Conservation (phyloP, 1,284 basidiomycete species). For the Termitomyces sp. region DNA sequence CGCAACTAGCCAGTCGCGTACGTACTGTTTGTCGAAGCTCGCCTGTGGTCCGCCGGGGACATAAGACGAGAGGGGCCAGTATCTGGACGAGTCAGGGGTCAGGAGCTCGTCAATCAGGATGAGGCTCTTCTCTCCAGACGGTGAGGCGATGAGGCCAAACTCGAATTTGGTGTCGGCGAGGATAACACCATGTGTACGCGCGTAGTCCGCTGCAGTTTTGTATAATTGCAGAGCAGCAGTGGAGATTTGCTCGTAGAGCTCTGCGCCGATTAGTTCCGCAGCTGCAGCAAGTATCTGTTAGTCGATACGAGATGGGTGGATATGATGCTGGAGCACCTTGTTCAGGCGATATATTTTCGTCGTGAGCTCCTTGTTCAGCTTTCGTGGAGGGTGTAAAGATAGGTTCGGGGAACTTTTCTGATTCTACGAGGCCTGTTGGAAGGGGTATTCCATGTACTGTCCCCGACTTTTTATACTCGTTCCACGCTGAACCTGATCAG, state of each 20-base stretch:
- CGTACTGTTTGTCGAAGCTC: conserved; percentile 96
- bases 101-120: conserved; percentile 94
- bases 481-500: conserved; percentile 83
- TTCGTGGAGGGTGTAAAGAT: conserved; percentile 98
- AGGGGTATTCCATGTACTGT: conserved; percentile 88
- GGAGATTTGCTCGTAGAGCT: conserved; percentile 62
- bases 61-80: conserved; percentile 86
- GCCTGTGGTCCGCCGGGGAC: conserved; percentile 73
- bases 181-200: conserved; percentile 80
- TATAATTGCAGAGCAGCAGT: conserved; percentile 66
- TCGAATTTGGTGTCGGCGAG: conserved; percentile 95
- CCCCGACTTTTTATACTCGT: conserved; percentile 84
- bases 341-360: conserved; percentile 96
- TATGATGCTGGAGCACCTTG: conserved; percentile 47
- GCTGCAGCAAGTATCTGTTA: conserved; percentile 35
- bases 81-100: conserved; percentile 95
- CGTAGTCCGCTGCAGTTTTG: conserved; percentile 74
- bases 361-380: conserved; percentile 90
- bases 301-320: not conserved
- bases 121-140: conserved; percentile 34
- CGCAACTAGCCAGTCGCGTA: conserved; percentile 83
- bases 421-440: conserved; percentile 79
- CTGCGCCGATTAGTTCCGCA: conserved; percentile 60
- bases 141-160: conserved; percentile 62
- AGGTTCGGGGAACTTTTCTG: conserved; percentile 75